Base-by-base conservation (phyloP, 2,329 filamentous ascomycete genomes). In the Neonectria faginata region DNA sequence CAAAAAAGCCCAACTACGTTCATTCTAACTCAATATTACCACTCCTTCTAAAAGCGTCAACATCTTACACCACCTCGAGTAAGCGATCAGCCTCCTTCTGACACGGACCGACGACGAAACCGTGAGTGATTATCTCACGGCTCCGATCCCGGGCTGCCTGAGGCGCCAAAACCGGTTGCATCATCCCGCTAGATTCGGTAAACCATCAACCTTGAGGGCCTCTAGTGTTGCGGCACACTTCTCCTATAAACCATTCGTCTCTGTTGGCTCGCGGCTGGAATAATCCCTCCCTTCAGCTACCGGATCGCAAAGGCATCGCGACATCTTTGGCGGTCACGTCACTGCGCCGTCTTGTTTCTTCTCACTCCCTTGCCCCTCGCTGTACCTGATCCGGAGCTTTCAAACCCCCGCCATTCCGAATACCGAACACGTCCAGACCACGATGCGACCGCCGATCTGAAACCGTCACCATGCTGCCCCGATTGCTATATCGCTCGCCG, bases 391-490 rank as follows among this genome's bases (percentile, higher is more conserved):
- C 48, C 31, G 14, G 36, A 57, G 57, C 57, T 57, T 58, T 56
- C 63, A 42, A 42, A 11, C 64, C 69, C 71, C 71, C 72, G 57
- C 72, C 66, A 73, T 71, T 47, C 65, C 70, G 65, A 66, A 61
- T 57, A 33, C 60, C 69, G 62, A 72, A 41, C 27, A 9, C 53
- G 41, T 57, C 67, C n/a, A 22, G 16, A 44, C 63, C 70, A 73
- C 72, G 62, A 77, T 74, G 73, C 70, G 73, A 66, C 62, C 62
- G 41, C 64, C 65, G 66, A 69, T 60, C 69, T 72, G 58, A 71
- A 71, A 67, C 54, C 67, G 57, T 63, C 60, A 76, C 68, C 48
- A 80, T 81, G 79, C 78, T 80, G 61, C 70, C 77, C 64, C 77
- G 78, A 75, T 69, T 80, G 53, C 64, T 78, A 7, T 68, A 70